phyloP scores from a whole-genome alignment of 2,329 filamentous ascomycete genomes.

The Calonectria montana region DNA sequence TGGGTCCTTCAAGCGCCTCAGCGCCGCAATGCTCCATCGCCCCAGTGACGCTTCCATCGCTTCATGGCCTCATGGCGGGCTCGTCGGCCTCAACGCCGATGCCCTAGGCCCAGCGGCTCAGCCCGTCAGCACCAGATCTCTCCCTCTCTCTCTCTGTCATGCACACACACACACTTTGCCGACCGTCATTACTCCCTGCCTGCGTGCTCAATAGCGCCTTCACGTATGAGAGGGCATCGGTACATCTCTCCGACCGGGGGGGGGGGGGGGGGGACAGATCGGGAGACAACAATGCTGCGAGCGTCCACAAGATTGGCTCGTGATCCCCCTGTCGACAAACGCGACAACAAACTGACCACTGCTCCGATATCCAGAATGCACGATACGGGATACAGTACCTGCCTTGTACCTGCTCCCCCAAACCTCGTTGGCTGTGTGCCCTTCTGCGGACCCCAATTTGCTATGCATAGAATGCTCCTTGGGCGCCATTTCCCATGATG shows the following conservation, averaged over 20 bases:
- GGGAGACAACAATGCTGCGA: conserved; percentile 27
- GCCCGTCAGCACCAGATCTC: conserved; percentile 17
- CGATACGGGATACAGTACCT: conserved; percentile 20
- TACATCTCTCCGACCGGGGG: conserved; percentile 18
- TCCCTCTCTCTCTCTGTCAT: no score
- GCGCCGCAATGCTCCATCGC: conserved; percentile 18
- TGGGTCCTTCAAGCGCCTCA: conserved; percentile 28
- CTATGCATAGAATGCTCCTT: neutral
- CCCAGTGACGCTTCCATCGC: neutral
- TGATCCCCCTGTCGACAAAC: conserved; percentile 18
- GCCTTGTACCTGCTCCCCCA: conserved; percentile 8
- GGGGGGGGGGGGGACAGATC: conserved; percentile 14
- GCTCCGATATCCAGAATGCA: conserved; percentile 19
- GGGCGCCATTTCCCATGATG: conserved; percentile 19
- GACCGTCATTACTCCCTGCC: neutral
- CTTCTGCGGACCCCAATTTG: neutral
- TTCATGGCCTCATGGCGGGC: conserved; percentile 1
- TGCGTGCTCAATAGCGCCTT: neutral
- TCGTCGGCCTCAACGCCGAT: conserved; percentile 10
- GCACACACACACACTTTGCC: neutral
- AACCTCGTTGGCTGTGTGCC: neutral
- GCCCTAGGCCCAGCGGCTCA: conserved; percentile 16
- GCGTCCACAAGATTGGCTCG: conserved; percentile 19
- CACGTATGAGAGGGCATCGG: neutral
- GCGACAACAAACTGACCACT: conserved; percentile 26